Evolutionary conservation across 345 rosid genomes (phyloP).

Genomic region (Gossypium sturtianum): DNA sequence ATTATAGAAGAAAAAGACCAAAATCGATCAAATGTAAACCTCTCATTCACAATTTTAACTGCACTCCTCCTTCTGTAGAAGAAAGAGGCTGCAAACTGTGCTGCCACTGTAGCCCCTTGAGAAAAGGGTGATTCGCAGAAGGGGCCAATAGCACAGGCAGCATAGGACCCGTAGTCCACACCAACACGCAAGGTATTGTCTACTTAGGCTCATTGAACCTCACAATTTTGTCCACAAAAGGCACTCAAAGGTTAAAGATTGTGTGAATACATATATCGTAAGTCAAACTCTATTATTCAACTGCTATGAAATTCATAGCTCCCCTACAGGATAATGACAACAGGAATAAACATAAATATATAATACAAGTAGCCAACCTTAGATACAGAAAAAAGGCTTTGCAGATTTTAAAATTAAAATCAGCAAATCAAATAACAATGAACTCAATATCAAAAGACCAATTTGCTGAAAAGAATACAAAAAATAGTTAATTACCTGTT

Average conservation of each 20-base stretch:
- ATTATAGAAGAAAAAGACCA: neutral
- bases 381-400: neutral
- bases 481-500: slow-evolving; percentile 17
- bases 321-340: neutral
- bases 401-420: neutral
- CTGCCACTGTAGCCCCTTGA: neutral
- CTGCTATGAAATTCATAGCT: neutral
- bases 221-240: neutral
- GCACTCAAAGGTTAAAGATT: neutral
- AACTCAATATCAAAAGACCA: neutral
- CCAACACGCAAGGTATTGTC: neutral
- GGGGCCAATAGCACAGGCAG: neutral
- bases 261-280: neutral
- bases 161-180: neutral
- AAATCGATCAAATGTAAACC: neutral
- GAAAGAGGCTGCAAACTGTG: neutral
- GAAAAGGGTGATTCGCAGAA: neutral
- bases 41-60: neutral
- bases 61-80: neutral
- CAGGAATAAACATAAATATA: neutral
- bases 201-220: neutral
- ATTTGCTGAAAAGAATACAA: neutral
- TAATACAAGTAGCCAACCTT: neutral
- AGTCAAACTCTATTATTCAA: neutral
- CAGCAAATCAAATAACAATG: neutral